phyloP scores from a whole-genome alignment of 306 rosid genomes.

The Vigna nakashimae region DNA sequence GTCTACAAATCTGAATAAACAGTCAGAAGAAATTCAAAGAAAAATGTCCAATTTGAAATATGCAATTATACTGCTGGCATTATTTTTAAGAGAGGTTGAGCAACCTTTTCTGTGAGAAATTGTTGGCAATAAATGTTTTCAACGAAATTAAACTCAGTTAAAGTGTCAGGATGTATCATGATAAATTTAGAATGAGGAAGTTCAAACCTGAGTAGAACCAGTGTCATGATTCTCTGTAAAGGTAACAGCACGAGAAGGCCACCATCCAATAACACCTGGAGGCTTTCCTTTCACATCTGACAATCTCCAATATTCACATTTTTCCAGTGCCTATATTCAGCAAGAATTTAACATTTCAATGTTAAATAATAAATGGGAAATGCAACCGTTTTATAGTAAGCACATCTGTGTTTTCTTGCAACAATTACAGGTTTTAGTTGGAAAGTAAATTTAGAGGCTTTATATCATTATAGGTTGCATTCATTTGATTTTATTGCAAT shows the following conservation, averaged over 20 bases:
- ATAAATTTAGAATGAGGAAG: conserved; percentile 31
- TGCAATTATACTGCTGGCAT: not conserved
- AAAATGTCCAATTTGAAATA: conserved; percentile 22
- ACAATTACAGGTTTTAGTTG: not conserved
- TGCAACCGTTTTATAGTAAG: not conserved
- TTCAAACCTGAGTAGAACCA: conserved; percentile 93
- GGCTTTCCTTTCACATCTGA: conserved; percentile 78
- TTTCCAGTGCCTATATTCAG: conserved; percentile 65
- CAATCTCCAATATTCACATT: conserved; percentile 92
- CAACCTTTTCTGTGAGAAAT: conserved; percentile 1
- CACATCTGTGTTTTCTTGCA: conserved; percentile 4
- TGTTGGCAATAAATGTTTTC: conserved; percentile 4
- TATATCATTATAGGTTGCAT: not conserved
- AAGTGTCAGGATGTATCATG: conserved; percentile 7
- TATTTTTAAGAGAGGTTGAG: not conserved
- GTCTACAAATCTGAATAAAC: conserved; percentile 1
- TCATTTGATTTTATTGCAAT: no score
- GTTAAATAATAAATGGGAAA: not conserved
- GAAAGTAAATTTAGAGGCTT: conserved; percentile 26
- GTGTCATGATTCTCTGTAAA: conserved; percentile 95
- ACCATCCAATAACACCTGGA: conserved; percentile 94
- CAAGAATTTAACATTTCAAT: conserved; percentile 15
- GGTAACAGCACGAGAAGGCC: conserved; percentile 96
- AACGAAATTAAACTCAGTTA: conserved; percentile 2
- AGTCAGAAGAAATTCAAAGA: conserved; percentile 10